Percentiles rank a stretch among this genome's conserved stretches.
Conservation (phyloP, 352 stramenopile genomes). For the Porosira glacialis region DNA sequence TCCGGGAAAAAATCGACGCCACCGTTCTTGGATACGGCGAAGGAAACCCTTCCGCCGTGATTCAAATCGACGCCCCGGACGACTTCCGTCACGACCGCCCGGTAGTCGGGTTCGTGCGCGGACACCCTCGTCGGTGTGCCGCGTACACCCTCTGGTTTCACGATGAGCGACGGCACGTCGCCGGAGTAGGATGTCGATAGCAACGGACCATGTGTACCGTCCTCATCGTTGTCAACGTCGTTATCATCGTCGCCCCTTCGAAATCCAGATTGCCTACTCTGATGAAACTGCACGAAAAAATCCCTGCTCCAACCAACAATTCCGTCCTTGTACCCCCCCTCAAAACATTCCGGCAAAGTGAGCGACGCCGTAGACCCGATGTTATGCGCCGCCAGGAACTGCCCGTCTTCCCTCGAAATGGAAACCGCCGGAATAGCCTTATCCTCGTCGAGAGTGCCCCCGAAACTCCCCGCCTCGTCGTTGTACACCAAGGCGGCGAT, state of each 20-base stretch:
- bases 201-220: conserved; percentile 13
- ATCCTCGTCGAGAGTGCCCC: no score
- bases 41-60: conserved; percentile 75
- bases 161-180: conserved; percentile 34
- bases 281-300: conserved; percentile 62
- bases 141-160: conserved; percentile 27
- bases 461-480: no score
- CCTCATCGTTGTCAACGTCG: conserved; percentile 9
- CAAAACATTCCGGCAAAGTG: no score
- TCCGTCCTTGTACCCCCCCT: no score
- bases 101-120: conserved; percentile 43
- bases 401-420: no score
- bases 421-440: no score
- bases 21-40: conserved; percentile 86
- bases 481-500: no score
- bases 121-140: conserved; percentile 34
- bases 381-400: no score
- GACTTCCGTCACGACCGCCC: conserved; percentile 44
- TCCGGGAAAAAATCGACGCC: conserved; percentile 79
- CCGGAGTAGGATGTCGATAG: conserved; percentile 36
- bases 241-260: no score
- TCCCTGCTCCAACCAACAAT: conserved; percentile 54
- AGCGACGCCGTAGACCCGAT: no score
- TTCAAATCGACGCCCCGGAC: conserved; percentile 66
- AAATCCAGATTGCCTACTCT: no score